Evolutionary conservation across 2,329 filamentous ascomycete genomes (phyloP), one percentile per base, ranked within the genome.

Genomic region (Cladosporium sp.): DNA sequence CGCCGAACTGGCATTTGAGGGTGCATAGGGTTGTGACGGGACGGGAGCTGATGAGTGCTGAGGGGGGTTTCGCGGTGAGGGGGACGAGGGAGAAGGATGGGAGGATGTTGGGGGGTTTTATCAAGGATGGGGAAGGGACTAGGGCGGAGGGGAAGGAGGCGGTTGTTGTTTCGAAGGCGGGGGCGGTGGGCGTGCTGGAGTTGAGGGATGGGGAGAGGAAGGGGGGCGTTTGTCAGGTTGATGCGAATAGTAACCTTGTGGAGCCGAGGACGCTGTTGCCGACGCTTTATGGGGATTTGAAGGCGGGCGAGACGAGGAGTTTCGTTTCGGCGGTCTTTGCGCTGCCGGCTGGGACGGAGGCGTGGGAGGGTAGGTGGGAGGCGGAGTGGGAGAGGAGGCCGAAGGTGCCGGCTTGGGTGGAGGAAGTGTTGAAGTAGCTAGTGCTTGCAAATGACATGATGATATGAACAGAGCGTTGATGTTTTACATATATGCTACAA

Each of bases 241-340:
- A 91, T 65, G 86, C 87, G 6, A 90, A 91, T 70, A 86, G 84
- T 44, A 91, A 91, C 68, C 70, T 91, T 33, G 75, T 89, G 2
- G 83, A 89, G 70, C 82, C 83, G 54, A 74, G 87, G 54, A 89
- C 85, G 3, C 77, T 86, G 40, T 79, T 91, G 59, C 87, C 87
- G 19, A 84, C 84, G 31, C 68, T 91, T 62, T 80, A 83, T 63
- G 76, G 79, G 57, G 82, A 80, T 22, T 66, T 90, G 34, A 71
- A 72, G 49, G 73, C 75, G 42, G 84, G 80, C 0, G 73, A 80
- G 60, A 77, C 74, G 28, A 75, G 73, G 35, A 88, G 84, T 84
- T 86, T 87, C 64, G 76, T 86, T 3, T 83, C 82, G 9, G 86
- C 78, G 3, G 80, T 91, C 31, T 90, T 85, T 70, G 86, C 84